phyloP scores from a whole-genome alignment of 768 basidiomycete species.

The Auricularia heimuer region DNA sequence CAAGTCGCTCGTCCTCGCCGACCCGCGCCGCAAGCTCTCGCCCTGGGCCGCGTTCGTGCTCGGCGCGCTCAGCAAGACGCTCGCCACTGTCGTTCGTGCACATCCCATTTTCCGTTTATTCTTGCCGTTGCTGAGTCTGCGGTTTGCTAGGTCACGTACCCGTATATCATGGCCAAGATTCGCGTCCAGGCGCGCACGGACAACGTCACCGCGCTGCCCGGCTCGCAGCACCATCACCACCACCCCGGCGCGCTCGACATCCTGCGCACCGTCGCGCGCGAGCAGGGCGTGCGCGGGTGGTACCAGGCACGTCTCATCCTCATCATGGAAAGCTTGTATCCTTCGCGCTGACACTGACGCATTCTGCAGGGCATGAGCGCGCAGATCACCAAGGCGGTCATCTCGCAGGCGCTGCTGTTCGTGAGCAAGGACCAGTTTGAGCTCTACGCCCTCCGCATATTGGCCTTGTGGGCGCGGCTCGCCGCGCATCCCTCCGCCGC shows the following conservation, averaged over 20 bases:
- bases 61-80: conserved; percentile 89
- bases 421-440: conserved; percentile 98
- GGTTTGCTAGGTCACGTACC: conserved; percentile 69
- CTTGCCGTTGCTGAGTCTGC: background rate
- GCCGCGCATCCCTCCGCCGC: no score
- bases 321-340: background rate
- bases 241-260: conserved; percentile 72
- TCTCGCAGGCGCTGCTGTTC: conserved; percentile 92
- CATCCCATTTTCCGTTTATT: background rate
- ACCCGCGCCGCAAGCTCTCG: conserved; percentile 47
- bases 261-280: conserved; percentile 56
- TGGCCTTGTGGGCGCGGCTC: conserved; percentile 32
- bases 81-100: conserved; percentile 80
- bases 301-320: conserved; percentile 61
- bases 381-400: conserved; percentile 90
- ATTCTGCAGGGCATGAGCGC: conserved; percentile 78
- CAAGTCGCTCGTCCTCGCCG: conserved; percentile 54
- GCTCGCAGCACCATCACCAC: conserved; percentile 34
- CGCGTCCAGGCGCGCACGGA: conserved; percentile 80
- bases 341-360: background rate
- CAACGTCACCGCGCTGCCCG: conserved; percentile 21
- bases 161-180: conserved; percentile 95
- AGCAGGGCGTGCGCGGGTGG: conserved; percentile 84
- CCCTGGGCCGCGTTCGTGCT: conserved; percentile 73
- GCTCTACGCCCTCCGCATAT: conserved; percentile 67